A percentile compares a stretch with the other conserved stretches of the same genome.
These are phyloP conservation scores for Eryngium alpinum DNA, from an alignment of 140 eudicot species.

Conservation along the genomic window DNA sequence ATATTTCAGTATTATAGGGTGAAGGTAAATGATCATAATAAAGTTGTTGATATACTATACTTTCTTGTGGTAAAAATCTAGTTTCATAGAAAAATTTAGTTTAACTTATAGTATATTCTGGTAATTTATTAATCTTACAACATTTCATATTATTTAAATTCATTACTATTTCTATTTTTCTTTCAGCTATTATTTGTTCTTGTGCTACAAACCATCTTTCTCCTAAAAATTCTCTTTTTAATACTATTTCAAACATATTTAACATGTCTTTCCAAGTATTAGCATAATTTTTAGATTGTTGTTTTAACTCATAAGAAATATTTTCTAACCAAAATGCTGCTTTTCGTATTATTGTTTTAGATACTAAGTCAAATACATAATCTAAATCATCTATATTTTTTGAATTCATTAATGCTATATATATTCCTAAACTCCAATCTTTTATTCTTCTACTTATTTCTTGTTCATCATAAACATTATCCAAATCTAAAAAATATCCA, in stretches of 20 bases:
- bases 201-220: neutral
- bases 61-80: too few species aligned
- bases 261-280: neutral
- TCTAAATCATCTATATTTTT: neutral
- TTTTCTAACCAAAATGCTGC: neutral
- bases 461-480: neutral
- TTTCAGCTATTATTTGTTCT: neutral
- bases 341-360: neutral
- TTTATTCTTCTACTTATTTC: slow-evolving; percentile 1
- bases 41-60: too few species aligned
- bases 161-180: neutral
- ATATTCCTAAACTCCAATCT: neutral
- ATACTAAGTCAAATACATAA: neutral
- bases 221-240: slow-evolving; percentile 1
- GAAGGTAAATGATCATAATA: too few species aligned
- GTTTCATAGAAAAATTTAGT: neutral
- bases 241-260: neutral
- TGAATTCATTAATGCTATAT: neutral
- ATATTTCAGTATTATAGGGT: too few species aligned
- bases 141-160: neutral
- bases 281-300: neutral
- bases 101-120: neutral
- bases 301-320: neutral
- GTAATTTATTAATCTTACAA: neutral
- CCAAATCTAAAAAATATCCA: neutral